A percentile compares a stretch with the other conserved stretches of the same genome.
Evolutionary conservation across 345 rosid species (phyloP).

Genomic region (Aethionema arabicum): DNA sequence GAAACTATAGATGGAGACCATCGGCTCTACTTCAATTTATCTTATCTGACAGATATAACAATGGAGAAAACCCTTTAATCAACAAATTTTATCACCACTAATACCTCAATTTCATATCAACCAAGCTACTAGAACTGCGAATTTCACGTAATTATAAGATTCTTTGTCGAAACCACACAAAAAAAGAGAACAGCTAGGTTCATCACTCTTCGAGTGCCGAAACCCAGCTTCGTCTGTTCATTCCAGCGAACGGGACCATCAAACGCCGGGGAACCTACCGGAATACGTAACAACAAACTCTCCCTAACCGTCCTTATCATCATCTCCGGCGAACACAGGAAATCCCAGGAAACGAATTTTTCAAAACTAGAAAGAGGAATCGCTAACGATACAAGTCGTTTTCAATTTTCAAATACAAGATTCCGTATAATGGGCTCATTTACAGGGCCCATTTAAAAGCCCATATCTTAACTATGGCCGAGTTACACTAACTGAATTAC

Average conservation of each 20-base stretch:
- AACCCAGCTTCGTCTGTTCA: constrained; percentile 12
- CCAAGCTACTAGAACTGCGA: constrained; percentile 1
- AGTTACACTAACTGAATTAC: not conserved
- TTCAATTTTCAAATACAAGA: too few species aligned
- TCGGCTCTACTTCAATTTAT: too few species aligned
- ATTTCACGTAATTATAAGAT: not conserved
- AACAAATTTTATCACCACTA: too few species aligned
- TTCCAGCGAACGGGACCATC: constrained; percentile 3
- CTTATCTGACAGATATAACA: too few species aligned
- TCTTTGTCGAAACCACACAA: not conserved
- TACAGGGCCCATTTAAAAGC: too few species aligned
- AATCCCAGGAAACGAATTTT: not conserved
- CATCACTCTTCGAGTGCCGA: constrained; percentile 30
- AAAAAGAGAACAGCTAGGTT: constrained; percentile 21
- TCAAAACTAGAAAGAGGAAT: too few species aligned
- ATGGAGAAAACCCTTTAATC: too few species aligned
- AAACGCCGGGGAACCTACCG: constrained; percentile 21
- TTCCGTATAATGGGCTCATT: too few species aligned
- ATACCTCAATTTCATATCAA: not conserved
- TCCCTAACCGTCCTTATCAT: constrained; percentile 22
- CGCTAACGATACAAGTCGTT: too few species aligned
- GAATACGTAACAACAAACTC: constrained; percentile 18
- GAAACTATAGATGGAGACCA: too few species aligned
- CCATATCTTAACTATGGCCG: not conserved
- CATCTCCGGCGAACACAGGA: constrained; percentile 24